Evolutionary conservation across 1,284 basidiomycete genomes (phyloP), one percentile per base, ranked within the genome.

Genomic region (Pseudozyma sp.): DNA sequence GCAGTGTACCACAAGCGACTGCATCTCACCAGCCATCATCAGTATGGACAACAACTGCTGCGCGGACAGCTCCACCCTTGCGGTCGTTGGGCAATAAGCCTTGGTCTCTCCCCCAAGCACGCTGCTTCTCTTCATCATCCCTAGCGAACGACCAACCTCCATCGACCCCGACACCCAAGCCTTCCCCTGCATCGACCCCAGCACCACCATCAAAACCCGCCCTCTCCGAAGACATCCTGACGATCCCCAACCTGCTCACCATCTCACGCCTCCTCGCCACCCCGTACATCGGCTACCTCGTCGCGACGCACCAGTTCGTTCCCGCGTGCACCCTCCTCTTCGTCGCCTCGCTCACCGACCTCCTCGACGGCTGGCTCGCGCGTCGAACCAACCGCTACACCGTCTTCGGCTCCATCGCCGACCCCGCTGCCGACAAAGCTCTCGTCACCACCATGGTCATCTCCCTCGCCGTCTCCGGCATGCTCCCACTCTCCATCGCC

Each of bases 361-460:
- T 92, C 92, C 88, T 92, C 54, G 96, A 99, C 80, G 96, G 96
- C 1, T 97, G 88, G 84, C 86, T 99, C 50, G 97, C 96, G 0
- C 88, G 96, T 65, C 88, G 89, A 92, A 94, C 91, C 88, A 86
- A 74, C 44, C 72, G 67, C 45, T 68, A 75, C 50, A 91, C 93
- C 10, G 94, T 98, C 10, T 88, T 99, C 37, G 96, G 96, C 10
- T 93, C 92, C 11, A 95, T 99, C 63, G 88, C 98, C 7, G 97
- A 99, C 84, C 96, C 96, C 8, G 94, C 95, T 0, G 96, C 97
- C 2, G 96, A 99, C 88, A 99, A 99, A 86, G 88, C 90, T 29
- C 87, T 99, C 47, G 93, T 99, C 91, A 97, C 96, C 1, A 97
- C 95, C 0, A 88, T 99, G 83, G 94, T 94, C 2, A 87, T 96